phyloP scores from a whole-genome alignment of 2,329 filamentous ascomycete species.

The Colletotrichum euphorbiae region DNA sequence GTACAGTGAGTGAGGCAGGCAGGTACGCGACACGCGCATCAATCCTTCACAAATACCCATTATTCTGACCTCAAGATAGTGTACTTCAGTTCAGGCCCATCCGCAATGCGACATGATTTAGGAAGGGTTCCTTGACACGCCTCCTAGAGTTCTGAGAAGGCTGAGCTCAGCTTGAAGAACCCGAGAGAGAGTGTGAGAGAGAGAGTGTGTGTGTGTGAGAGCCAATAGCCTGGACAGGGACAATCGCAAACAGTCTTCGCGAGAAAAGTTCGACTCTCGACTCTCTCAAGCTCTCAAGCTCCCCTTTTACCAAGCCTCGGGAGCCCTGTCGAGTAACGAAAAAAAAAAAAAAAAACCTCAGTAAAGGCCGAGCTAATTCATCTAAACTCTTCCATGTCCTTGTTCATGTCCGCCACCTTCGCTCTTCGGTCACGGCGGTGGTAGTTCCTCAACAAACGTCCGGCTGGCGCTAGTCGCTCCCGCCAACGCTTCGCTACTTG shows the following conservation, averaged over 20 bases:
- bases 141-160: not conserved
- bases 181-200: too few relatives aligned
- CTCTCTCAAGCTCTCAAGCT: too few relatives aligned
- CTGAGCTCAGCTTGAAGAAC: conserved; percentile 5
- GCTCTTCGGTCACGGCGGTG: not conserved
- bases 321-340: not conserved
- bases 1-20: not conserved
- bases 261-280: too few relatives aligned
- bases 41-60: conserved; percentile 8
- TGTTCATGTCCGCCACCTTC: not conserved
- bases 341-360: not conserved
- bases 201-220: not conserved
- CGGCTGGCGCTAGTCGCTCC: too few relatives aligned
- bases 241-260: conserved; percentile 16
- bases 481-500: too few relatives aligned
- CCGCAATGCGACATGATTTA: conserved; percentile 12
- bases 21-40: not conserved
- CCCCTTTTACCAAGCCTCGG: not conserved
- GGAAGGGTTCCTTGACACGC: conserved; percentile 22
- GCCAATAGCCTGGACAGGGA: too few relatives aligned
- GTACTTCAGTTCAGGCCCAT: not conserved
- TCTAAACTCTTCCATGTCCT: conserved; percentile 2
- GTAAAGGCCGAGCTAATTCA: conserved; percentile 1
- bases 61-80: conserved; percentile 16
- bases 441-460: conserved; percentile 17